Evolutionary conservation across 2,329 filamentous ascomycete species (phyloP).

Genomic region (Curvularia sp.): DNA sequence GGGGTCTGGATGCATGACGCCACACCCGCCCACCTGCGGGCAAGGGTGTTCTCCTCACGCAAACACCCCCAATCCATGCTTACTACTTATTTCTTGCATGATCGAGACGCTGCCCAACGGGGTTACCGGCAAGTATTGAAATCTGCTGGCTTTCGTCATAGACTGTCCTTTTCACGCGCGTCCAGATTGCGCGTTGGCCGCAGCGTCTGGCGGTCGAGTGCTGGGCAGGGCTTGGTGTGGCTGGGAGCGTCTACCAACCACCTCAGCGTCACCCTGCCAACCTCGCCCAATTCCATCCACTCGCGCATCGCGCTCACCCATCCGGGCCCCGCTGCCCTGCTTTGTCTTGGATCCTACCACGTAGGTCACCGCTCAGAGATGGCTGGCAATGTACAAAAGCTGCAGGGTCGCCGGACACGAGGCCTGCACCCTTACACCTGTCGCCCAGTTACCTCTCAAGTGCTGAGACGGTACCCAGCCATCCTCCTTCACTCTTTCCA

Average conservation of each 20-base stretch:
- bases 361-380: slow-evolving; percentile 40
- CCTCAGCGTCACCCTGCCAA: slow-evolving; percentile 36
- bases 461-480: slow-evolving; percentile 28
- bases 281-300: slow-evolving; percentile 45
- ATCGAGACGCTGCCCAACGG: neutral
- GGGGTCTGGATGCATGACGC: slow-evolving; percentile 24
- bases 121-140: neutral
- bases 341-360: slow-evolving; percentile 32
- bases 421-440: slow-evolving; percentile 31
- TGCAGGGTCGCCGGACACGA: slow-evolving; percentile 28
- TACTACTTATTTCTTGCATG: neutral
- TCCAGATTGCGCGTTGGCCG: slow-evolving; percentile 18
- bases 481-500: slow-evolving; percentile 10
- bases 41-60: slow-evolving; percentile 3
- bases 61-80: neutral
- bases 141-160: slow-evolving; percentile 19
- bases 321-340: slow-evolving; percentile 28
- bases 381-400: slow-evolving; percentile 46
- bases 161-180: neutral
- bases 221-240: slow-evolving; percentile 29
- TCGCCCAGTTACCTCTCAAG: slow-evolving; percentile 29
- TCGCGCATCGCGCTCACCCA: slow-evolving; percentile 30
- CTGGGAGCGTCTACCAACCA: slow-evolving; percentile 38
- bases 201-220: slow-evolving; percentile 11
- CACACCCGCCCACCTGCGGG: slow-evolving; percentile 8